A percentile compares a stretch with the other conserved stretches of the same genome.
Evolutionary conservation across 2,329 filamentous ascomycete species (phyloP).

Genomic region (Apiospora aurea): DNA sequence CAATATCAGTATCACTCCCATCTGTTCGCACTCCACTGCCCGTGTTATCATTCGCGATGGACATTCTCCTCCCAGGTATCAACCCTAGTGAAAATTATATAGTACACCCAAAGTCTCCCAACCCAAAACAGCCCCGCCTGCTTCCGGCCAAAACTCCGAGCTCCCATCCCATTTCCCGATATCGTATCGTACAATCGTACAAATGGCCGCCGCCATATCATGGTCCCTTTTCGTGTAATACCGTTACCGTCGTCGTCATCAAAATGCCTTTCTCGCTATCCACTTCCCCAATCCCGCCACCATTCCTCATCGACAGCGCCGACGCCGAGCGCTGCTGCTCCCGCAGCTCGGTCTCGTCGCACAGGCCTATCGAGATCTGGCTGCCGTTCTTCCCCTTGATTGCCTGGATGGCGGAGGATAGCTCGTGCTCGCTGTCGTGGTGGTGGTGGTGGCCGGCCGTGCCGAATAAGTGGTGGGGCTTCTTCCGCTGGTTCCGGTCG

Average conservation of each 20-base stretch:
- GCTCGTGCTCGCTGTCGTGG: background rate
- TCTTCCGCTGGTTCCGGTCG: background rate
- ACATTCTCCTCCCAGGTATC: background rate
- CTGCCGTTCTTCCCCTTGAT: background rate
- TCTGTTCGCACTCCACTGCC: background rate
- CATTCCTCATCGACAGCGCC: background rate
- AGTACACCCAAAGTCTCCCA: background rate
- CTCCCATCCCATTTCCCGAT: background rate
- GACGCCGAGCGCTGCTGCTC: background rate
- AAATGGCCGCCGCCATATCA: background rate
- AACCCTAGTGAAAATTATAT: background rate
- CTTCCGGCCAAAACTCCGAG: background rate
- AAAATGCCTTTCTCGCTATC: background rate
- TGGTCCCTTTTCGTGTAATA: background rate
- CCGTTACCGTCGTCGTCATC: background rate
- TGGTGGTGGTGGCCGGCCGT: background rate
- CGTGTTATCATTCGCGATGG: background rate
- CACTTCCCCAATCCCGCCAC: background rate
- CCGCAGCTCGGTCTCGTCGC: background rate
- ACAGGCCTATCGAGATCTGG: background rate
- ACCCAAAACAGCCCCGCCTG: background rate
- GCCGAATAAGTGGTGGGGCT: background rate
- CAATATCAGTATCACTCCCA: background rate
- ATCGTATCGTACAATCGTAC: background rate
- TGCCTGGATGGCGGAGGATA: background rate